phyloP scores from a whole-genome alignment of 1,284 basidiomycete genomes.

The Golubevia pallescens region DNA sequence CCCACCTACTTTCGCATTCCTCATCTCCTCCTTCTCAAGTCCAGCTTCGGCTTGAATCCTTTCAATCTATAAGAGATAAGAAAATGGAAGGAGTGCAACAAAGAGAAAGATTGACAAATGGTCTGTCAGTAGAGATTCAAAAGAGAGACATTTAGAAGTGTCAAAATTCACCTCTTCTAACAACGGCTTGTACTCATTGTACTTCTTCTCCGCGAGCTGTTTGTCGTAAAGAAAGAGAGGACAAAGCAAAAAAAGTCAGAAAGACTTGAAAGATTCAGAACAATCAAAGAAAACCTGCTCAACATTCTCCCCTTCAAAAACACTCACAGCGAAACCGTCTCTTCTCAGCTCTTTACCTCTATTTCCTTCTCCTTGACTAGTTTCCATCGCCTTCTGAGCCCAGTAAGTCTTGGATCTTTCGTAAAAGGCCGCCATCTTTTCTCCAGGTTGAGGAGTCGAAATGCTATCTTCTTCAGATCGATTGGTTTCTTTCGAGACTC shows the following conservation, averaged over 20 bases:
- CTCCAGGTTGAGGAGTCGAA: slow-evolving; percentile 85
- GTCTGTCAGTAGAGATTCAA: too few relatives aligned
- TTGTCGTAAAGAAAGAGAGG: not conserved
- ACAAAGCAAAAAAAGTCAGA: too few relatives aligned
- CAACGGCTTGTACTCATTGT: slow-evolving; percentile 57
- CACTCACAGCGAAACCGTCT: slow-evolving; percentile 67
- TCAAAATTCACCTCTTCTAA: slow-evolving; percentile 36
- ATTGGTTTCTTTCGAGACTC: slow-evolving; percentile 70
- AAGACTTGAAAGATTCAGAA: not conserved
- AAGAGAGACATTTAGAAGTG: not conserved
- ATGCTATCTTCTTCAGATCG: slow-evolving; percentile 76
- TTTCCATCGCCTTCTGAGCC: slow-evolving; percentile 75
- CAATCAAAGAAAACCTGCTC: not conserved
- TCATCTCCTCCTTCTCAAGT: slow-evolving; percentile 82
- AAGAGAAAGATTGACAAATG: not conserved
- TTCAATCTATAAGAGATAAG: slow-evolving; percentile 69
- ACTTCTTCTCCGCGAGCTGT: slow-evolving; percentile 46
- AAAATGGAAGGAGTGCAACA: not conserved
- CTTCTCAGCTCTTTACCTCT: slow-evolving; percentile 81
- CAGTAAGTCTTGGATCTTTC: slow-evolving; percentile 75
- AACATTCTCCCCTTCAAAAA: too few relatives aligned
- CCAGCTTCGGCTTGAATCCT: slow-evolving; percentile 83
- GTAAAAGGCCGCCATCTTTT: slow-evolving; percentile 84
- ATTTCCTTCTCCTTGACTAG: slow-evolving; percentile 68
- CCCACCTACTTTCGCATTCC: slow-evolving; percentile 17